Evolutionary conservation across 2,329 filamentous ascomycete genomes (phyloP).

Genomic region (Verticillium nubilum): DNA sequence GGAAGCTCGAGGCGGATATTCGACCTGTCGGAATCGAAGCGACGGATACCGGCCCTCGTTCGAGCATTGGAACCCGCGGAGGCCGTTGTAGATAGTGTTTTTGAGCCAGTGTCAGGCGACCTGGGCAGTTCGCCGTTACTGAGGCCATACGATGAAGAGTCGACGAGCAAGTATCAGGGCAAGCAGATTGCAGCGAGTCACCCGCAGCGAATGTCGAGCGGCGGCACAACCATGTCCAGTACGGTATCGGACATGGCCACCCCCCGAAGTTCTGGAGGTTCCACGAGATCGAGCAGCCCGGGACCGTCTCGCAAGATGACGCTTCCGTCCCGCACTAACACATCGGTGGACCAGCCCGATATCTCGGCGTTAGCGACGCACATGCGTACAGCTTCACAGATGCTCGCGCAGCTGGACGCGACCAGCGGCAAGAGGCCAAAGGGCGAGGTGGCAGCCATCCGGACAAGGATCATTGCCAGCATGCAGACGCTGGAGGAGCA

Average conservation of each 20-base stretch:
- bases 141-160: constrained; percentile 46
- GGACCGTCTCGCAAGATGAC: constrained; percentile 55
- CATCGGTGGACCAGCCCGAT: constrained; percentile 64
- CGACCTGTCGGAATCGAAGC: constrained; percentile 63
- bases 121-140: constrained; percentile 68
- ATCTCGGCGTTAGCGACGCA: constrained; percentile 79
- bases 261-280: constrained; percentile 64
- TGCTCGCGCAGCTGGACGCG: constrained; percentile 77
- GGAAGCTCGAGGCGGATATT: constrained; percentile 57
- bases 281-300: constrained; percentile 62
- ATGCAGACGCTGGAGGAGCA: constrained; percentile 87
- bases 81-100: constrained; percentile 63
- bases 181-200: constrained; percentile 21
- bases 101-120: constrained; percentile 77
- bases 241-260: constrained; percentile 57
- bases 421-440: constrained; percentile 76
- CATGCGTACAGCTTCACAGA: constrained; percentile 82
- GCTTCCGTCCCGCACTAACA: constrained; percentile 47
- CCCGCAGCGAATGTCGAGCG: constrained; percentile 54
- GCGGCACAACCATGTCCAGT: constrained; percentile 50
- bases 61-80: constrained; percentile 21
- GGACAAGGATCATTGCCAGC: constrained; percentile 81
- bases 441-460: constrained; percentile 76
- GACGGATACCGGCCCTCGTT: constrained; percentile 22
- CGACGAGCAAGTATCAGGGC: constrained; percentile 10